A percentile compares a stretch with the other conserved stretches of the same genome.
Conservation (phyloP, 1,284 basidiomycete species). For the Ceratobasidium theobromae region DNA sequence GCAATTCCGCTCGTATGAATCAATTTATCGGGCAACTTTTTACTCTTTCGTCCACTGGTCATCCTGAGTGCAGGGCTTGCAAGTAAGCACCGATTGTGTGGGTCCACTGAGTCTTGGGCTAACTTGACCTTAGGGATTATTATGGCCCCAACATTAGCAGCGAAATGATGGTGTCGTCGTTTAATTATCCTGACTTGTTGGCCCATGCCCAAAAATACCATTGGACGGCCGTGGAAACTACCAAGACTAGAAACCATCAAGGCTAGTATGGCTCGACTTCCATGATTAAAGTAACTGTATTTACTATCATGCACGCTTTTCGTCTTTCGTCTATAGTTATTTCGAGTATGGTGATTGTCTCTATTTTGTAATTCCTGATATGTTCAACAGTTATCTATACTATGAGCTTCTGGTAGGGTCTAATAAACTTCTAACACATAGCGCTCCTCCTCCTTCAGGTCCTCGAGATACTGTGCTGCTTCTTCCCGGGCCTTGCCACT, state of each 20-base stretch:
- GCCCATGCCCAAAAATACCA: conserved; percentile 10
- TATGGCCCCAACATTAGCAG: not conserved
- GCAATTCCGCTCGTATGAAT: not conserved
- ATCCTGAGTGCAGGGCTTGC: conserved; percentile 26
- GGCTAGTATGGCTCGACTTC: no score
- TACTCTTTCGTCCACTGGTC: not conserved
- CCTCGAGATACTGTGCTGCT: conserved; percentile 85
- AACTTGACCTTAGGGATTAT: not conserved
- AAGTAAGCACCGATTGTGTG: conserved; percentile 9
- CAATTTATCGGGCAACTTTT: conserved; percentile 1
- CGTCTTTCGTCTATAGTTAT: not conserved
- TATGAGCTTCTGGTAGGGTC: not conserved
- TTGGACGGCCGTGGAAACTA: not conserved
- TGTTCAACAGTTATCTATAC: no score
- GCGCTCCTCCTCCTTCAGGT: conserved; percentile 94
- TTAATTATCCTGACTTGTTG: not conserved
- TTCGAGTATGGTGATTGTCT: no score
- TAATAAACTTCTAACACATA: conserved; percentile 87
- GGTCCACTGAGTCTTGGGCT: not conserved
- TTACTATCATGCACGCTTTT: no score
- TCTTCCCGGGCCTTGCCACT: conserved; percentile 64
- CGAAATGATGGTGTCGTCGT: not conserved
- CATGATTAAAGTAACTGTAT: no score
- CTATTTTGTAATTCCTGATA: no score
- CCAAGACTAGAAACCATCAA: no score